Conservation (phyloP, 371 early-diverging fungal species). For the Parasitella parasitica region DNA sequence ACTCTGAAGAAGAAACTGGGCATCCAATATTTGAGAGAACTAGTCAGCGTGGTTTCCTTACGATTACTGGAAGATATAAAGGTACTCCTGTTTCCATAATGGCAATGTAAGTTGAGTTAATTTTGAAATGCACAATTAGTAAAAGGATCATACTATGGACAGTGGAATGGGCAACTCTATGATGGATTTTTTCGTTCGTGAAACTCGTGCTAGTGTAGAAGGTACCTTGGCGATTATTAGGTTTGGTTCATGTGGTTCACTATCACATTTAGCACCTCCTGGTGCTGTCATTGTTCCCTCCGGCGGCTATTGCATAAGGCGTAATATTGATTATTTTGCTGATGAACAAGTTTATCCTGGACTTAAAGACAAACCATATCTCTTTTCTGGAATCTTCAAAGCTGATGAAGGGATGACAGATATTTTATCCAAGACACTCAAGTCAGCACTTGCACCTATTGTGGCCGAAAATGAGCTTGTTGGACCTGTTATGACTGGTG, state of each 20-base stretch:
- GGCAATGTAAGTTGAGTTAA: slow-evolving; percentile 66
- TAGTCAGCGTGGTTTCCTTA: slow-evolving; percentile 87
- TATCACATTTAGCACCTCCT: slow-evolving; percentile 55
- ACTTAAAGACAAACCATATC: slow-evolving; percentile 57
- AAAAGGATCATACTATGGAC: not conserved
- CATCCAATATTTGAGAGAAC: slow-evolving; percentile 54
- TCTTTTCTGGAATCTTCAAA: slow-evolving; percentile 59
- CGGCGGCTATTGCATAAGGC: slow-evolving; percentile 70
- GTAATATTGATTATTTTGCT: slow-evolving; percentile 79
- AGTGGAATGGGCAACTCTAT: slow-evolving; percentile 79
- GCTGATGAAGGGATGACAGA: slow-evolving; percentile 65
- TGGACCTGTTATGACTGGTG: slow-evolving; percentile 62
- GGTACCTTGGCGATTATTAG: slow-evolving; percentile 85
- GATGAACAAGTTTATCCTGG: slow-evolving; percentile 30
- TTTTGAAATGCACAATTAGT: not conserved
- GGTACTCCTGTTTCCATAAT: slow-evolving; percentile 82
- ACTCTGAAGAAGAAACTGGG: slow-evolving; percentile 52
- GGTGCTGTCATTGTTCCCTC: slow-evolving; percentile 80
- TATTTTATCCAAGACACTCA: slow-evolving; percentile 39
- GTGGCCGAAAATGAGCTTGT: slow-evolving; percentile 30
- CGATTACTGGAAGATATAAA: slow-evolving; percentile 87
- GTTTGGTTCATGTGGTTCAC: slow-evolving; percentile 90
- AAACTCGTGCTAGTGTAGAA: slow-evolving; percentile 80
- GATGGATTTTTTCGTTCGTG: slow-evolving; percentile 96
- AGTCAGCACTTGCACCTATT: slow-evolving; percentile 26